These are phyloP conservation scores for Yarrowia osloensis DNA, from an alignment of 805 yeast genomes.

Conservation along the genomic window DNA sequence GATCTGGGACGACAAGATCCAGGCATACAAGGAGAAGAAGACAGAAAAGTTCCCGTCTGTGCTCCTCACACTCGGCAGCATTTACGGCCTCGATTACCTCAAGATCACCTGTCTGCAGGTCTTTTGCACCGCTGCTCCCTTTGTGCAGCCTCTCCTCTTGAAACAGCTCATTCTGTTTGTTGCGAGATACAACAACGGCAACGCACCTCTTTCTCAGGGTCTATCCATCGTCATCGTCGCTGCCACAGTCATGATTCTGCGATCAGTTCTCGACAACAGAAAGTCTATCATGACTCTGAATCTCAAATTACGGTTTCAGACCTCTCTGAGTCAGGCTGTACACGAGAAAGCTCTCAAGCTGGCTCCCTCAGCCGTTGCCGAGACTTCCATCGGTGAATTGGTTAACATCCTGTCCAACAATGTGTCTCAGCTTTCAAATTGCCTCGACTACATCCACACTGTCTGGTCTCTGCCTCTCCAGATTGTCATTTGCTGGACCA, in stretches of 20 bases:
- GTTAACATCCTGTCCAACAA: conserved; percentile 92
- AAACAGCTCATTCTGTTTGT: conserved; percentile 50
- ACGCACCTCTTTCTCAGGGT: conserved; percentile 66
- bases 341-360: conserved; percentile 69
- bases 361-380: conserved; percentile 62
- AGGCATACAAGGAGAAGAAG: neutral
- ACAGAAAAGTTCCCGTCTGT: conserved; percentile 31
- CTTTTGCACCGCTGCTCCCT: conserved; percentile 48
- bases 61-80: conserved; percentile 38
- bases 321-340: conserved; percentile 62
- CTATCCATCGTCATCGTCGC: conserved; percentile 71
- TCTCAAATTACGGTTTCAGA: conserved; percentile 65
- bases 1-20: conserved; percentile 39
- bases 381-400: conserved; percentile 84
- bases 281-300: conserved; percentile 74
- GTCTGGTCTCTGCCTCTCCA: conserved; percentile 95
- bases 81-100: conserved; percentile 48
- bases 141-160: conserved; percentile 49
- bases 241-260: conserved; percentile 71
- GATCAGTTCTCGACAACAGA: conserved; percentile 75
- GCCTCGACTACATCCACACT: conserved; percentile 70
- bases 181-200: conserved; percentile 48
- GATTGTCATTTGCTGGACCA: conserved; percentile 69
- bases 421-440: neutral
- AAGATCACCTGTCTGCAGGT: conserved; percentile 50